A percentile compares a stretch with the other conserved stretches of the same genome.
Conservation (phyloP, 768 basidiomycete species). For the Lactarius indigo region DNA sequence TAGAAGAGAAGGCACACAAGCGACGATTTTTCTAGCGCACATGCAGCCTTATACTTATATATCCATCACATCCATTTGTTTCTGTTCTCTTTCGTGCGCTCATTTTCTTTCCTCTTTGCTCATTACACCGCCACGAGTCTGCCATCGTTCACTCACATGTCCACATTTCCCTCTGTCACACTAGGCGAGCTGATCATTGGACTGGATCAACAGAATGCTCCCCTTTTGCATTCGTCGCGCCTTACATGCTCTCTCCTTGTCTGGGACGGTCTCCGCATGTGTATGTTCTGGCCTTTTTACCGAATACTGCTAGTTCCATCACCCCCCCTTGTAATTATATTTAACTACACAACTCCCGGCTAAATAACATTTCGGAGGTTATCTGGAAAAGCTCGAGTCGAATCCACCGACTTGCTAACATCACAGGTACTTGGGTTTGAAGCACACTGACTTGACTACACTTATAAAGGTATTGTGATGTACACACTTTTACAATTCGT, state of each 20-base stretch:
- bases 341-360: conserved; percentile 1
- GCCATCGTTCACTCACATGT: conserved; percentile 8
- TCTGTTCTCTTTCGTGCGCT: background rate
- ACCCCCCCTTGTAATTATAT: conserved; percentile 11
- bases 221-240: background rate
- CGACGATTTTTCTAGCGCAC: conserved; percentile 63
- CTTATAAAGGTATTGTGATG: background rate
- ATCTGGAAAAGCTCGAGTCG: background rate
- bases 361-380: background rate
- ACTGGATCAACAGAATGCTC: background rate
- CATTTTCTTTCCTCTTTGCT: conserved; percentile 1
- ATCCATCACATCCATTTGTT: conserved; percentile 3
- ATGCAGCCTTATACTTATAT: conserved; percentile 16
- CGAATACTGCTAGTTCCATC: conserved; percentile 10
- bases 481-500: conserved; percentile 15
- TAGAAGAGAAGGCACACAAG: conserved; percentile 72
- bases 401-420: background rate
- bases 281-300: conserved; percentile 7
- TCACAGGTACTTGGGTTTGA: no score
- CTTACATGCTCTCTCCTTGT: background rate
- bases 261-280: conserved; percentile 4
- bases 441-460: background rate
- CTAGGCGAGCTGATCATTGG: background rate
- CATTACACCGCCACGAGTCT: background rate
- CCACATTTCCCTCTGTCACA: conserved; percentile 2